Conservation (phyloP, 2,329 filamentous ascomycete species). For the Fusarium paranaense region DNA sequence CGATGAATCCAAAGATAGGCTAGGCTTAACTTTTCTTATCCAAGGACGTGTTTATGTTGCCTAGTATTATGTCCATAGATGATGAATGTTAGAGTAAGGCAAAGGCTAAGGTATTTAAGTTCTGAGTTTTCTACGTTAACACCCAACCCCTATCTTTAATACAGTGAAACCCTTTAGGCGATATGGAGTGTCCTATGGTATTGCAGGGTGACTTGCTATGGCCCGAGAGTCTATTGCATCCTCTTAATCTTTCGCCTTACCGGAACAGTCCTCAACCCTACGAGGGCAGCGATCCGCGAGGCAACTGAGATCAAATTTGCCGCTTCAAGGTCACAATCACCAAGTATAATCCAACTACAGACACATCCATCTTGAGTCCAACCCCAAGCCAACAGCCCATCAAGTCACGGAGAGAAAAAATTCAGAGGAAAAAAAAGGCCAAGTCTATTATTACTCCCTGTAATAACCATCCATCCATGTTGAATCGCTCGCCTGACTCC, state of each 20-base stretch:
- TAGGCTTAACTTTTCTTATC: background rate
- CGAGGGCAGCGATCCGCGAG: background rate
- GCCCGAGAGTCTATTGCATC: too few relatives aligned
- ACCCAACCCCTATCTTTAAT: too few relatives aligned
- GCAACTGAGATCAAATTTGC: background rate
- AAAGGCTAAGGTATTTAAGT: too few relatives aligned
- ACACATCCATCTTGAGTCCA: background rate
- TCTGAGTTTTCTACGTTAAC: too few relatives aligned
- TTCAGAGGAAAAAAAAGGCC: background rate
- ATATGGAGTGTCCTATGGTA: too few relatives aligned
- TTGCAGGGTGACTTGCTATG: too few relatives aligned
- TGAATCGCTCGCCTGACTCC: conserved; percentile 32
- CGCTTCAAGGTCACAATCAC: too few relatives aligned
- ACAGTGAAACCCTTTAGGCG: too few relatives aligned
- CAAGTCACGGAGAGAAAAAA: background rate
- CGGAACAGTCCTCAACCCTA: too few relatives aligned
- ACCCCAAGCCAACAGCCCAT: background rate
- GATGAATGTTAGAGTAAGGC: too few relatives aligned
- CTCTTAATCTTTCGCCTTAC: too few relatives aligned
- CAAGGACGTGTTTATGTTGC: background rate
- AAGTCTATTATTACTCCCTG: conserved; percentile 35
- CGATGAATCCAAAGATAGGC: background rate
- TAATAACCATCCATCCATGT: conserved; percentile 21
- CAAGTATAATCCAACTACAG: background rate
- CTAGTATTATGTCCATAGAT: too few relatives aligned